phyloP scores from a whole-genome alignment of 2,329 filamentous ascomycete species.

The Neoascochyta sp. region DNA sequence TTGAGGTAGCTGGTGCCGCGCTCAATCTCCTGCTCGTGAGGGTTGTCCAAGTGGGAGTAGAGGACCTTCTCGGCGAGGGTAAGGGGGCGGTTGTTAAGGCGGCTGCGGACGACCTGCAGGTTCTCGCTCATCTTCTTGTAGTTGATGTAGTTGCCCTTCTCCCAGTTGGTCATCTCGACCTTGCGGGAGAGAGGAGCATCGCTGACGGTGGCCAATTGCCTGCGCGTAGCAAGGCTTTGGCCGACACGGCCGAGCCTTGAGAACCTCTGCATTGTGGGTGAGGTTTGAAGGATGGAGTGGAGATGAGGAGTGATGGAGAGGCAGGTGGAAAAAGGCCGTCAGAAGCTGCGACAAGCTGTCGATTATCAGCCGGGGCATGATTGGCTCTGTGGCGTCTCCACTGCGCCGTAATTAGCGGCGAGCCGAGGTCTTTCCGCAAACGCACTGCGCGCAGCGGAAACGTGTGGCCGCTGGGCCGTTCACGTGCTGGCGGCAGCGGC shows the following conservation, averaged over 20 bases:
- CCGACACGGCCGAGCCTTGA: constrained; percentile 66
- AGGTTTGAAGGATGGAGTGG: constrained; percentile 38
- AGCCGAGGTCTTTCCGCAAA: constrained; percentile 17
- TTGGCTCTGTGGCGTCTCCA: constrained; percentile 26
- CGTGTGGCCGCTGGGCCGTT: constrained; percentile 12
- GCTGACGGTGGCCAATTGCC: constrained; percentile 74
- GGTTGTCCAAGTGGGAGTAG: constrained; percentile 97
- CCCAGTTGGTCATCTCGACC: constrained; percentile 97
- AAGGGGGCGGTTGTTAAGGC: constrained; percentile 91
- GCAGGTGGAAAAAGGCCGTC: constrained; percentile 34
- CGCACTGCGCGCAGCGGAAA: constrained; percentile 8
- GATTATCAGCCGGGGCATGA: constrained; percentile 25
- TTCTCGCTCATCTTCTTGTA: constrained; percentile 99
- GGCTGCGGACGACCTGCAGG: constrained; percentile 79
- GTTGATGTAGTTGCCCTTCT: constrained; percentile 96
- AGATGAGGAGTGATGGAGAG: constrained; percentile 33
- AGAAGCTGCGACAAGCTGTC: constrained; percentile 32
- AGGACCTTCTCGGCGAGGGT: constrained; percentile 98
- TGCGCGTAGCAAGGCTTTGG: constrained; percentile 61
- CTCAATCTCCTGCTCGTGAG: constrained; percentile 92
- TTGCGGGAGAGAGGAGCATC: constrained; percentile 88
- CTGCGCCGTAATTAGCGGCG: constrained; percentile 16
- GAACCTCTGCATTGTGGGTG: constrained; percentile 63
- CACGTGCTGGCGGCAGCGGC: constrained; percentile 23
- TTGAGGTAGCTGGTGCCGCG: constrained; percentile 94